These are phyloP conservation scores for Aspergillus quadrilineatus DNA, from an alignment of 2,329 filamentous ascomycete genomes.

Conservation along the genomic window DNA sequence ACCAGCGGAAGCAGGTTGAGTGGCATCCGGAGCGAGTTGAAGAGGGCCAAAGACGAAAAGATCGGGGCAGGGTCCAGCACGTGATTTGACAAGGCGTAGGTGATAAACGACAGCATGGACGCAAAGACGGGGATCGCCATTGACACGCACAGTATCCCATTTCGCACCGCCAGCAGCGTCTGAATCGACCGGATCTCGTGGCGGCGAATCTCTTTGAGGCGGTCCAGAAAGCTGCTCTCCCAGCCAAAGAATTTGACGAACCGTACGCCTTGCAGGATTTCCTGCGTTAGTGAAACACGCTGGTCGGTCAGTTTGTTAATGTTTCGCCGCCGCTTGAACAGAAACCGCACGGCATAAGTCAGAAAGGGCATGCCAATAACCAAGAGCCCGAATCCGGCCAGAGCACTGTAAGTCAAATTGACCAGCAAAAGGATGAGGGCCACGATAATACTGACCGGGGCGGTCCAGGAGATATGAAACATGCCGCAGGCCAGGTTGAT, in stretches of 20 bases:
- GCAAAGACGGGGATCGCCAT: constrained; percentile 88
- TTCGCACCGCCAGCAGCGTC: constrained; percentile 75
- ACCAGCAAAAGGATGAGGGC: constrained; percentile 77
- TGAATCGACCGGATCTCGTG: constrained; percentile 77
- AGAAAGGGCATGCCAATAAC: constrained; percentile 75
- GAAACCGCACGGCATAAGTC: constrained; percentile 70
- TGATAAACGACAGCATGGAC: constrained; percentile 93
- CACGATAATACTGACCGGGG: constrained; percentile 73
- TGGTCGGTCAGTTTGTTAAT: constrained; percentile 96
- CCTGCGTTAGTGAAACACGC: constrained; percentile 84
- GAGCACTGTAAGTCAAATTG: constrained; percentile 85
- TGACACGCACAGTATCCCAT: constrained; percentile 58
- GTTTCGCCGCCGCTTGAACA: constrained; percentile 70
- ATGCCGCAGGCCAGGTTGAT: constrained; percentile 84
- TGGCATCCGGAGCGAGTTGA: constrained; percentile 87
- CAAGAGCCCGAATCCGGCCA: constrained; percentile 82
- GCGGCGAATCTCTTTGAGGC: constrained; percentile 70
- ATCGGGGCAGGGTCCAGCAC: constrained; percentile 70
- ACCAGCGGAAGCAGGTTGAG: constrained; percentile 86
- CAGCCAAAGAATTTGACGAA: constrained; percentile 97
- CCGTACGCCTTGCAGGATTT: constrained; percentile 82
- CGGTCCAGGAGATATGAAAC: constrained; percentile 89
- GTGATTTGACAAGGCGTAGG: constrained; percentile 65
- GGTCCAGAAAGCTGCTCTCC: constrained; percentile 80
- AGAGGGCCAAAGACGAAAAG: constrained; percentile 90